Evolutionary conservation across 176 grass and related monocot genomes (phyloP), one percentile per base, ranked within the genome.

Genomic region (Rhynchospora pubera): DNA sequence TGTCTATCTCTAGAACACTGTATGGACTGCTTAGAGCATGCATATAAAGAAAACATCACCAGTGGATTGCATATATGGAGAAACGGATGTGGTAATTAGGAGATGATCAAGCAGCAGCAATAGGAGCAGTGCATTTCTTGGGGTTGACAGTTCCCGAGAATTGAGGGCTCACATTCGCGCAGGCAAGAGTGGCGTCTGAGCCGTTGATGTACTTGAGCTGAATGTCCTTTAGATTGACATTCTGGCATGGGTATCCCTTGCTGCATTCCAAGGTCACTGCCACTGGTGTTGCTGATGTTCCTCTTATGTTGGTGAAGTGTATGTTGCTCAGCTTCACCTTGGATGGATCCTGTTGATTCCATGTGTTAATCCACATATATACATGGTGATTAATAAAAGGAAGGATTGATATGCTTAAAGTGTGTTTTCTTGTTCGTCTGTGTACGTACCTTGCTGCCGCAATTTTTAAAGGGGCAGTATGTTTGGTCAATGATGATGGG

Each of bases 401-500:
- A n/a, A n/a, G n/a, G n/a, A n/a, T n/a, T n/a, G 32, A 34, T 34
- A 34, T 34, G 32, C 32, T 1, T 34, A 34, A 34, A 34, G 32
- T 34, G 32, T 34, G 32, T 34, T 34, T 34, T 34, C 32, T 34
- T 34, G 32, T 34, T 34, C 3, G 32, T 34, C 3, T 34, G 32
- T 64, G n/a, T n/a, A n/a, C n/a, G 57, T 83, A 89, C 88, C 62
- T 58, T 11, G 19, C 14, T 69, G 11, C 57, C 51, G 8, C 88
- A 89, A 9, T 44, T 42, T 47, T 1, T 22, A 15, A 50, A 86
- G 30, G 88, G 88, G 11, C 88, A 89, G 57, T 86, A 89, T 6
- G 15, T 71, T 59, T 89, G 88, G 55, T 89, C 84, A 2, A 89
- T 85, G 47, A 85, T 67, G 48, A 89, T 89, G 7, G 87, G 87